Conservation (phyloP, 441 rosid genomes). For the Mallotus repandus region DNA sequence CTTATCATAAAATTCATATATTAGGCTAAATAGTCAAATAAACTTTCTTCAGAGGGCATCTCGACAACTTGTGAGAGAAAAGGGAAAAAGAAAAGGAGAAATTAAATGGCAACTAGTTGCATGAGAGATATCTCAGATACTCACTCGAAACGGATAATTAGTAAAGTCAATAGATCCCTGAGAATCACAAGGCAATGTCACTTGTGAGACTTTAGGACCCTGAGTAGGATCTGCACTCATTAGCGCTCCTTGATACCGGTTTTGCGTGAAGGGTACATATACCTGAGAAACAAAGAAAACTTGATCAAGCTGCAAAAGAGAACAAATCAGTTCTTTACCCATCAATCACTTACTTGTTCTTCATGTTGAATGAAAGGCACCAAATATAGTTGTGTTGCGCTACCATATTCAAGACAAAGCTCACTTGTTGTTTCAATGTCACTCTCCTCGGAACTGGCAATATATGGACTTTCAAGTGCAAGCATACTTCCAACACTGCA, state of each 20-base stretch:
- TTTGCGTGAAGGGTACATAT: conserved; percentile 62
- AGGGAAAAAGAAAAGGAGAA: neutral
- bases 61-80: neutral
- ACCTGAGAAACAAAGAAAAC: conserved; percentile 48
- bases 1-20: neutral
- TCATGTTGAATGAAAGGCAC: conserved; percentile 79
- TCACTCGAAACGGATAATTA: conserved; percentile 82
- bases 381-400: conserved; percentile 82
- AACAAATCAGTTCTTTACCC: neutral
- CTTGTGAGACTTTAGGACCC: conserved; percentile 69
- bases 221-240: conserved; percentile 57
- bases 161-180: conserved; percentile 85
- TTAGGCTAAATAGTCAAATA: neutral
- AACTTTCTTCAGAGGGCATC: neutral
- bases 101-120: neutral
- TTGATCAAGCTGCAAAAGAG: conserved; percentile 15
- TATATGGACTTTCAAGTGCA: conserved; percentile 85
- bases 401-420: conserved; percentile 89
- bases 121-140: conserved; percentile 20
- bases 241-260: conserved; percentile 61
- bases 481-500: conserved; percentile 83
- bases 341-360: conserved; percentile 56
- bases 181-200: conserved; percentile 78
- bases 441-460: conserved; percentile 59
- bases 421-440: conserved; percentile 51